Evolutionary conservation across 345 rosid species (phyloP).

Genomic region (Clausena lansium): DNA sequence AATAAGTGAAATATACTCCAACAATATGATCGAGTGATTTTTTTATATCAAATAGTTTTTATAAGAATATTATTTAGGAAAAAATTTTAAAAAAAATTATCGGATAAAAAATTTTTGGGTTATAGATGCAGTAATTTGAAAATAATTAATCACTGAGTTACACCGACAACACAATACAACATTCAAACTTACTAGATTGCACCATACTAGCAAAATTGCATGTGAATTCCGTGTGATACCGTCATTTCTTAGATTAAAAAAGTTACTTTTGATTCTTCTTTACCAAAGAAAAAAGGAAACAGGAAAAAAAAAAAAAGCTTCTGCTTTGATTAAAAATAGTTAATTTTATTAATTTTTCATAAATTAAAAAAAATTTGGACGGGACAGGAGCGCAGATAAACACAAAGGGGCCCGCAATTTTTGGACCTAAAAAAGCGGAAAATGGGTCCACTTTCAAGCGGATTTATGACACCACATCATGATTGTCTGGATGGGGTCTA

Average conservation of each 20-base stretch:
- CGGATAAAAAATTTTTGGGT: neutral
- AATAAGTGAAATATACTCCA: too few species aligned
- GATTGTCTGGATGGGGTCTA: constrained; percentile 24
- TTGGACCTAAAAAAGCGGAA: neutral
- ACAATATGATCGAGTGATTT: too few species aligned
- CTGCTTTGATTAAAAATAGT: neutral
- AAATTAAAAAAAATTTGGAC: neutral
- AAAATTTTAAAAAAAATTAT: too few species aligned
- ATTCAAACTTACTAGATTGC: neutral
- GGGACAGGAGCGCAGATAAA: neutral
- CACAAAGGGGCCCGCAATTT: neutral
- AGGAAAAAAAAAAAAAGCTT: too few species aligned
- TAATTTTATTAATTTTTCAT: neutral
- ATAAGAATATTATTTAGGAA: too few species aligned
- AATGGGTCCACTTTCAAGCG: constrained; percentile 19
- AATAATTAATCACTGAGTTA: neutral
- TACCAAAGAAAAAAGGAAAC: too few species aligned
- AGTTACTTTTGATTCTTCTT: neutral
- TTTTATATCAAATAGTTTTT: too few species aligned
- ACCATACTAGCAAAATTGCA: neutral
- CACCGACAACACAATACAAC: neutral
- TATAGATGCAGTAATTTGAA: neutral
- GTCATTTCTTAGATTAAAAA: neutral
- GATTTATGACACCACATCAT: constrained; percentile 16
- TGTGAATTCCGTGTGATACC: neutral